These are phyloP conservation scores for Fusarium transvaalense DNA, from an alignment of 2,329 filamentous ascomycete genomes.

Conservation along the genomic window DNA sequence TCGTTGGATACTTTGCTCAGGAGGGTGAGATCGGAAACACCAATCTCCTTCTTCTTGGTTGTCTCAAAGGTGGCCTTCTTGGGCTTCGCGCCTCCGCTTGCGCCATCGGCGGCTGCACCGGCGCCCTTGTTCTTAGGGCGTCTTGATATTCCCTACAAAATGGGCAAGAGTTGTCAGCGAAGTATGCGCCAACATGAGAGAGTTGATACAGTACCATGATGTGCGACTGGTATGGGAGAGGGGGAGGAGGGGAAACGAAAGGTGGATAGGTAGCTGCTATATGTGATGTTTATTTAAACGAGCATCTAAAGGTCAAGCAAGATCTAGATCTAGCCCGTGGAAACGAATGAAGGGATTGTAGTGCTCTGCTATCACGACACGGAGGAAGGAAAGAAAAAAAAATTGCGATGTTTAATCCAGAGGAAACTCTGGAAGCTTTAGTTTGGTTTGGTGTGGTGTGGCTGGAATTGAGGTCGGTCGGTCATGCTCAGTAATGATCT, in stretches of 20 bases:
- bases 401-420: conserved; percentile 44
- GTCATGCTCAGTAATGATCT: conserved; percentile 48
- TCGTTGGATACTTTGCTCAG: conserved; percentile 99
- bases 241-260: conserved; percentile 33
- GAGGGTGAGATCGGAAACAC: conserved; percentile 95
- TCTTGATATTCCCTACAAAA: conserved; percentile 55
- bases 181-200: conserved; percentile 21
- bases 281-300: conserved; percentile 37
- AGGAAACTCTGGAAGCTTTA: conserved; percentile 42
- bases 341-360: conserved; percentile 22
- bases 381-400: conserved; percentile 13
- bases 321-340: conserved; percentile 9
- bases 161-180: conserved; percentile 30
- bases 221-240: conserved; percentile 34
- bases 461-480: conserved; percentile 43
- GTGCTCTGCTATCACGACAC: conserved; percentile 23
- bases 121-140: conserved; percentile 58
- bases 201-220: conserved; percentile 52
- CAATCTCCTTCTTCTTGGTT: conserved; percentile 99
- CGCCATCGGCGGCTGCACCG: conserved; percentile 56
- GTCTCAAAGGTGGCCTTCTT: conserved; percentile 97
- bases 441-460: conserved; percentile 48
- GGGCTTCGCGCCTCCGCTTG: conserved; percentile 70
- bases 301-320: conserved; percentile 44
- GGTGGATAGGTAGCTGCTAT: conserved; percentile 30